These are phyloP conservation scores for Solanum corneliomulleri DNA, from an alignment of 257 asterid genomes.

Conservation along the genomic window DNA sequence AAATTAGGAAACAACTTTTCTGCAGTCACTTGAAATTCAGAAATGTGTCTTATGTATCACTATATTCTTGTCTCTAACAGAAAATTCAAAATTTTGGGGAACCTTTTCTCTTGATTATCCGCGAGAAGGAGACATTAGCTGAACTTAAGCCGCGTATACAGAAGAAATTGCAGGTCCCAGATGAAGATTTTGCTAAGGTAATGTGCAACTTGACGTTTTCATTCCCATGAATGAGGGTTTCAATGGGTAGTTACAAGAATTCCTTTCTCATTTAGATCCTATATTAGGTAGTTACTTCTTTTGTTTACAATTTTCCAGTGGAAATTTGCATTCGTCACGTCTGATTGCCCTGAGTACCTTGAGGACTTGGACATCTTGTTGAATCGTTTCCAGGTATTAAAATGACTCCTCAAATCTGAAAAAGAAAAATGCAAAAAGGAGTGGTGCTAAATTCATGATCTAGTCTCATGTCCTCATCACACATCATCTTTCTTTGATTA, in stretches of 20 bases:
- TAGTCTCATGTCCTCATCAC: not conserved
- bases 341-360: constrained; percentile 41
- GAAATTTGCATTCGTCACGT: constrained; percentile 47
- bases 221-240: not conserved
- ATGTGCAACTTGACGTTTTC: not conserved
- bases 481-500: not conserved
- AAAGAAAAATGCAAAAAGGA: not conserved
- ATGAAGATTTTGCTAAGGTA: constrained; percentile 47
- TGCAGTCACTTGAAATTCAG: not conserved
- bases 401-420: not conserved
- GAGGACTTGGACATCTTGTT: constrained; percentile 40
- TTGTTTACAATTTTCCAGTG: constrained; percentile 17
- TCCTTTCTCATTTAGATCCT: not conserved
- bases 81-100: constrained; percentile 46
- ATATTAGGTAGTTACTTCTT: not conserved
- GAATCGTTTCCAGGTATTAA: constrained; percentile 40
- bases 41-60: not conserved
- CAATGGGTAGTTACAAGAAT: not conserved
- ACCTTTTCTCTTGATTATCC: constrained; percentile 47
- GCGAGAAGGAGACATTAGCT: constrained; percentile 34
- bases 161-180: constrained; percentile 40
- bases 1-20: not conserved
- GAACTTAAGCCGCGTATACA: constrained; percentile 34
- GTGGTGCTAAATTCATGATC: not conserved
- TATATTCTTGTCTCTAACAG: constrained; percentile 6